Evolutionary conservation across 2,329 filamentous ascomycete genomes (phyloP), one percentile per base, ranked within the genome.

Genomic region (Aspergillus arachidicola): DNA sequence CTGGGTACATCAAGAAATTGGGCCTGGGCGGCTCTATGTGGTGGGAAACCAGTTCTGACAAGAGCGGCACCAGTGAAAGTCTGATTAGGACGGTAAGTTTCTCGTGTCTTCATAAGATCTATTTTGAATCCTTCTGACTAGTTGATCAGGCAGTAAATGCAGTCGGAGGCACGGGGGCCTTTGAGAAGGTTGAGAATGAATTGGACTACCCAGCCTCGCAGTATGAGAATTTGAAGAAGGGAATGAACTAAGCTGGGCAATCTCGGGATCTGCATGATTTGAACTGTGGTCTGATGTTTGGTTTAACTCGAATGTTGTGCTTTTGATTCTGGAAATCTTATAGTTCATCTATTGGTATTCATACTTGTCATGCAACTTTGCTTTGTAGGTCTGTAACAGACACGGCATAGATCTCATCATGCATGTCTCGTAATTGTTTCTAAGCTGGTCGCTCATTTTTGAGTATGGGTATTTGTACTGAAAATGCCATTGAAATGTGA

Each of bases 1-100:
- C 89, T 1, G 80, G 86, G 12, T 97, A 88, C 75, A 86, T 97
- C 73, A 85, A 83, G 72, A 76, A 85, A 23, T 81, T 84, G 51
- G 83, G 86, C 0, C 84, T 97, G 0, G 94, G 93, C 1, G 94
- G 94, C 21, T 92, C 86, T n/a, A 97, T 98, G 94, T 98, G 93
- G 93, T 96, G 92, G 92, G 94, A 97, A 80, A 92, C 88, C 71
- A 94, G 90, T 72, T 89, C 87, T 1, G 94, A 97, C 75, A 89
- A 88, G 73, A 74, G 78, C 3, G 88, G 87, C 0, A 28, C 26
- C 26, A 77, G 76, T 12, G 81, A 83, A 0, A 94, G 91, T 70
- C 75, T 97, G 73, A 93, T 94, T 60, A 80, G 77, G 7, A 88
- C 85, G 46, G 78, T 79, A 65, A 60, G 73, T 66, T 28, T 38